Conservation (phyloP, 2,329 filamentous ascomycete genomes). For the Cladophialophora bantiana region DNA sequence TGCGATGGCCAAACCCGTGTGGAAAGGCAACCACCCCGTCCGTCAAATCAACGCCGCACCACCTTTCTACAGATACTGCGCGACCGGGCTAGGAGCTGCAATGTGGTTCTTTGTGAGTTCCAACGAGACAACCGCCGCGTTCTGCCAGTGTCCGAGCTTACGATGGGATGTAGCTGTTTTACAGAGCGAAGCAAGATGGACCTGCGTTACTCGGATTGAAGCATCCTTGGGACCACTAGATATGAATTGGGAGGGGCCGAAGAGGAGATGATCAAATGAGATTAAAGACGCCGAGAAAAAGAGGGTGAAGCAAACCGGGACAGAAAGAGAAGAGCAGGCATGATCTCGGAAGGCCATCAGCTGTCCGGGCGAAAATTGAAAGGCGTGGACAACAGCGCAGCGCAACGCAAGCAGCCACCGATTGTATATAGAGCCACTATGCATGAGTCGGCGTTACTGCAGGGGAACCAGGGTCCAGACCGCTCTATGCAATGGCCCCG, state of each 20-base stretch:
- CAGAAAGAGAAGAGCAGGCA: neutral
- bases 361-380: neutral
- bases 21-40: slow-evolving; percentile 39
- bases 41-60: slow-evolving; percentile 65
- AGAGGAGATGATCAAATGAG: neutral
- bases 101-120: slow-evolving; percentile 98
- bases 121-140: neutral
- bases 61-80: slow-evolving; percentile 81
- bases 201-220: slow-evolving; percentile 88
- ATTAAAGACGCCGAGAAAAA: neutral
- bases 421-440: neutral
- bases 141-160: slow-evolving; percentile 16
- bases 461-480: neutral
- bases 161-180: slow-evolving; percentile 74
- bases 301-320: neutral
- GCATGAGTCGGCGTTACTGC: neutral
- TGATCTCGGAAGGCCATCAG: neutral
- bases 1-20: slow-evolving; percentile 39
- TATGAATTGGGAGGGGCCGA: neutral
- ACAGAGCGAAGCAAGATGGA: slow-evolving; percentile 96
- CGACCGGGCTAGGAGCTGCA: slow-evolving; percentile 85
- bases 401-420: neutral
- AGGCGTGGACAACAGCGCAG: neutral
- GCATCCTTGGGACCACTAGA: slow-evolving; percentile 94
- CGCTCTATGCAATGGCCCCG: neutral